Evolutionary conservation across 352 stramenopile species (phyloP).

Genomic region (Globisporangium nodosum): DNA sequence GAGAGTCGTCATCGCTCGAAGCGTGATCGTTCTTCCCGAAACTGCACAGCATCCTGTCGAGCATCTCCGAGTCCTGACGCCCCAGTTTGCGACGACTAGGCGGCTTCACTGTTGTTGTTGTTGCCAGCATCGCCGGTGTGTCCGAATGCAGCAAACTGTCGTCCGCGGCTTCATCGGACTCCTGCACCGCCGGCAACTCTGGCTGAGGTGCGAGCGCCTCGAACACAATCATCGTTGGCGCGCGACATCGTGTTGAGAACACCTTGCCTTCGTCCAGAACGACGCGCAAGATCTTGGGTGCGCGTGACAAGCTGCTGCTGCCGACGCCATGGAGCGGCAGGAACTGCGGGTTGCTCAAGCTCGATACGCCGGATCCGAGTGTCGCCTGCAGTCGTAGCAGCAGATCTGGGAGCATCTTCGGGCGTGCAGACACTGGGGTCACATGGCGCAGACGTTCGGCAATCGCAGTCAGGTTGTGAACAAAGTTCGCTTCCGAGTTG

Average conservation of each 20-base stretch:
- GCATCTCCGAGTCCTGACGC: slow-evolving; percentile 25
- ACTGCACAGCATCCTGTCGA: slow-evolving; percentile 23
- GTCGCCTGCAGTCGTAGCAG: slow-evolving; percentile 15
- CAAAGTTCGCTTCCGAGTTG: slow-evolving; percentile 25
- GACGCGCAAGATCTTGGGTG: slow-evolving; percentile 20
- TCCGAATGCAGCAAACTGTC: not conserved
- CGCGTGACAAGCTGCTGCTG: not conserved
- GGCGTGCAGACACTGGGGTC: slow-evolving; percentile 10
- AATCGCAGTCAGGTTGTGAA: slow-evolving; percentile 26
- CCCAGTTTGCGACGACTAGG: slow-evolving; percentile 12
- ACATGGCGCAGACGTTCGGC: slow-evolving; percentile 23
- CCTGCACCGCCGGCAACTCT: not conserved
- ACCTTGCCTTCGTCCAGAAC: slow-evolving; percentile 28
- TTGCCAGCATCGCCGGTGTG: not conserved
- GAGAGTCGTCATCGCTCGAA: not conserved
- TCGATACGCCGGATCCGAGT: not conserved
- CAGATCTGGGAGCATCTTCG: slow-evolving; percentile 8
- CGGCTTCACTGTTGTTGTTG: slow-evolving; percentile 2
- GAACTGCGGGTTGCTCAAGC: slow-evolving; percentile 8
- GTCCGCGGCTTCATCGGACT: not conserved
- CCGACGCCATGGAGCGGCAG: slow-evolving; percentile 8
- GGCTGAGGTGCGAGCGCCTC: slow-evolving; percentile 14
- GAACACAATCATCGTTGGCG: slow-evolving; percentile 37
- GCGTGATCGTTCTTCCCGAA: slow-evolving; percentile 7
- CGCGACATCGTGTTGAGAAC: slow-evolving; percentile 27